Evolutionary conservation across 1,139 yeast species (phyloP).

Genomic region (Candida anutae): DNA sequence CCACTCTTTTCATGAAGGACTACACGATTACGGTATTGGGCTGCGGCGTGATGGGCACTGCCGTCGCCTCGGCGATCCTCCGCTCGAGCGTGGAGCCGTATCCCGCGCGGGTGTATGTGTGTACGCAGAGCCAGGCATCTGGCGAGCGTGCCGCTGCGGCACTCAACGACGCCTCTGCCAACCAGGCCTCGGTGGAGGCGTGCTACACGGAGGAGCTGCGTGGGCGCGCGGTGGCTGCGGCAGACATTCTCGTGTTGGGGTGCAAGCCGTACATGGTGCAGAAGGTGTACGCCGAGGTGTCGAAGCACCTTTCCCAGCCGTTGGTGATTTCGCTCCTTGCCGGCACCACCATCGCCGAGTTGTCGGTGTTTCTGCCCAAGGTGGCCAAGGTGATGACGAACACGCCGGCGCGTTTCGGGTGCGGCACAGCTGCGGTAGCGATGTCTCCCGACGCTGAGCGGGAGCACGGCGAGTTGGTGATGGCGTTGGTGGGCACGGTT

Average conservation of each 20-base stretch:
- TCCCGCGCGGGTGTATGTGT: conserved; percentile 68
- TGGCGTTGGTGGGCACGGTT: conserved; percentile 54
- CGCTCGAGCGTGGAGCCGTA: conserved; percentile 40
- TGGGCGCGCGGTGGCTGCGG: conserved; percentile 47
- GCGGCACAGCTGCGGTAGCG: conserved; percentile 88
- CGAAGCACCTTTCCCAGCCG: conserved; percentile 45
- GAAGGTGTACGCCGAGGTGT: conserved; percentile 43
- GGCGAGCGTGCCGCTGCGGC: conserved; percentile 37
- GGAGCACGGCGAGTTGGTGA: conserved; percentile 44
- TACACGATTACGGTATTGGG: conserved; percentile 79
- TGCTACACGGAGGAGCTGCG: conserved; percentile 46
- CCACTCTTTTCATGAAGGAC: conserved; percentile 27
- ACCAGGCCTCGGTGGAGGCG: conserved; percentile 44
- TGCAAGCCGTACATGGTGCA: conserved; percentile 80
- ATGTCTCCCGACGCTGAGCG: conserved; percentile 45
- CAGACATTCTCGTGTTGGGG: conserved; percentile 73
- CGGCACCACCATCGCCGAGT: conserved; percentile 78
- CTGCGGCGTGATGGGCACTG: conserved; percentile 95
- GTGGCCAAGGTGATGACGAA: conserved; percentile 96
- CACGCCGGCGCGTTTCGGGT: conserved; percentile 89
- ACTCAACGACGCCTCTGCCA: conserved; percentile 27
- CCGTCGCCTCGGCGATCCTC: conserved; percentile 78
- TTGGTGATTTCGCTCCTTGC: conserved; percentile 80
- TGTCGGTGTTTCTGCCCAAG: conserved; percentile 43
- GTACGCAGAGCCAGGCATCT: conserved; percentile 56